phyloP scores from a whole-genome alignment of 2,329 filamentous ascomycete genomes.

The Plenodomus biglobosus region DNA sequence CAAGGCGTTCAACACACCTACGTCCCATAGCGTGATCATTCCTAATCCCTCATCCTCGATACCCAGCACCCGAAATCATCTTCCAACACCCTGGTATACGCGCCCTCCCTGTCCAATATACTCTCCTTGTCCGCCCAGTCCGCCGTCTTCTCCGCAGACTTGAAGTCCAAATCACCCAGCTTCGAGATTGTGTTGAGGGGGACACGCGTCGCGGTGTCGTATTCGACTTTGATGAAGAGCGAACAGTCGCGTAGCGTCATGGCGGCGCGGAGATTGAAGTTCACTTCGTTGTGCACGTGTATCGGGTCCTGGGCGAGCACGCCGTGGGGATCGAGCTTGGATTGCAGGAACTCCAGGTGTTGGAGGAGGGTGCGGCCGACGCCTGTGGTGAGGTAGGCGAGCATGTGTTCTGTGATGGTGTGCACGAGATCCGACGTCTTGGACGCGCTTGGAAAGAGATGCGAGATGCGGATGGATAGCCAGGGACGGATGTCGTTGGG shows the following conservation, averaged over 20 bases:
- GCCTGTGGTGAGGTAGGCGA: conserved; percentile 30
- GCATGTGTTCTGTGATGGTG: neutral
- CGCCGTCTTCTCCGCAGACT: conserved; percentile 45
- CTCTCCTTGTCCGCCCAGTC: conserved; percentile 48
- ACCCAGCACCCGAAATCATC: conserved; percentile 4
- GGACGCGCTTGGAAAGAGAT: neutral
- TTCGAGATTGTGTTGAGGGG: conserved; percentile 41
- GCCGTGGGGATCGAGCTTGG: conserved; percentile 43
- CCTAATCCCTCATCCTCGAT: neutral
- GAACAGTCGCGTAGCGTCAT: conserved; percentile 55
- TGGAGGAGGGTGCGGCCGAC: conserved; percentile 42
- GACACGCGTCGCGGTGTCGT: conserved; percentile 1
- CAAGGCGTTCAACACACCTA: neutral
- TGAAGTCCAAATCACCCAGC: conserved; percentile 52
- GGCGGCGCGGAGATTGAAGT: conserved; percentile 36
- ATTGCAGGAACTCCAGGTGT: conserved; percentile 43
- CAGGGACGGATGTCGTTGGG: conserved; percentile 7
- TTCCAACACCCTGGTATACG: conserved; percentile 35
- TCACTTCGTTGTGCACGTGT: conserved; percentile 3
- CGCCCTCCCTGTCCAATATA: conserved; percentile 42
- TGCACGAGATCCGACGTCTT: neutral
- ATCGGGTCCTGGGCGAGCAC: conserved; percentile 8
- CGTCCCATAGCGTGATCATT: too few species aligned
- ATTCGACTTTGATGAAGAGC: conserved; percentile 43
- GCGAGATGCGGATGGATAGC: conserved; percentile 16